Evolutionary conservation across 2,329 filamentous ascomycete genomes (phyloP).

Genomic region (Neonectria magnoliae): DNA sequence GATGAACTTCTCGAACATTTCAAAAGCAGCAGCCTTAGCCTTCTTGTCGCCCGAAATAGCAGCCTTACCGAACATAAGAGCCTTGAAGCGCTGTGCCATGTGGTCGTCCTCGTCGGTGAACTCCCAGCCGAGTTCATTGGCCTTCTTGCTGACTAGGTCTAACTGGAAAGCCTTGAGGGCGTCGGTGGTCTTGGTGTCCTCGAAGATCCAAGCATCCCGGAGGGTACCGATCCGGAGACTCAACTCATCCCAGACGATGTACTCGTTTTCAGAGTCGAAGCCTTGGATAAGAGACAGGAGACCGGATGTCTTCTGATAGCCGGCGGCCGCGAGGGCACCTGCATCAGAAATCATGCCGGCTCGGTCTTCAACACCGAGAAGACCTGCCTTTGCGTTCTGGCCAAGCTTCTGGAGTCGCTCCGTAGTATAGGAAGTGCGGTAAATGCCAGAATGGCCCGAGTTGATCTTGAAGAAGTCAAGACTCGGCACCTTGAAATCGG

Average conservation of each 20-base stretch:
- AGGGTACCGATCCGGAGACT: conserved; percentile 81
- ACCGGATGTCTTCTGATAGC: conserved; percentile 93
- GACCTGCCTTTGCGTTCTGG: conserved; percentile 75
- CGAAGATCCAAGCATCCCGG: conserved; percentile 82
- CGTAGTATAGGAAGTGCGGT: conserved; percentile 87
- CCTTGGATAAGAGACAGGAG: conserved; percentile 86
- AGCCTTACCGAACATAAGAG: conserved; percentile 85
- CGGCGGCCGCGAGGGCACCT: conserved; percentile 86
- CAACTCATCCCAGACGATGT: conserved; percentile 96
- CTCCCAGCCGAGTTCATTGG: conserved; percentile 88
- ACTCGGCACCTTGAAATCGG: conserved; percentile 78
- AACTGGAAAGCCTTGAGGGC: conserved; percentile 86
- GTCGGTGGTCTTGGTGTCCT: conserved; percentile 77
- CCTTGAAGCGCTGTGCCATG: conserved; percentile 94
- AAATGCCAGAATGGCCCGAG: conserved; percentile 91
- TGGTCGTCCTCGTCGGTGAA: conserved; percentile 89
- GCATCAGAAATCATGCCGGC: conserved; percentile 96
- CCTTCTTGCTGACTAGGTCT: conserved; percentile 79
- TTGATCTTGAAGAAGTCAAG: conserved; percentile 97
- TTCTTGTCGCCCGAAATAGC: conserved; percentile 82
- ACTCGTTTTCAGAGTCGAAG: conserved; percentile 85
- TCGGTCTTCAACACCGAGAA: conserved; percentile 87
- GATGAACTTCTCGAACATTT: conserved; percentile 89
- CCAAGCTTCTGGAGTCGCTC: conserved; percentile 89
- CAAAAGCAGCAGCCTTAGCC: conserved; percentile 82